Evolutionary conservation across 2,329 filamentous ascomycete genomes (phyloP).

Genomic region (Nothomitra cinnamomea): DNA sequence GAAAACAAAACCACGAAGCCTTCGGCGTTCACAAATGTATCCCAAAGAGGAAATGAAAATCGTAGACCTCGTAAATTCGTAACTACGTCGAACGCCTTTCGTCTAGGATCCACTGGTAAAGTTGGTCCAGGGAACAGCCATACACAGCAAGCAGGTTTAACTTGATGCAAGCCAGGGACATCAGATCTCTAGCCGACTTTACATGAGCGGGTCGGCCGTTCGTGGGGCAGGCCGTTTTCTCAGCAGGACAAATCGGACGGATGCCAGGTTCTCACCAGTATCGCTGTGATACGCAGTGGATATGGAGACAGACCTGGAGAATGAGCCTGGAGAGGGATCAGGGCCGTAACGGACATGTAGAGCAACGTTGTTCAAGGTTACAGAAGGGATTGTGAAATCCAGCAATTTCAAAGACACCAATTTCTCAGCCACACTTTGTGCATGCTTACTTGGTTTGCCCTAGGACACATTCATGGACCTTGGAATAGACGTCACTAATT

Average conservation of each 20-base stretch:
- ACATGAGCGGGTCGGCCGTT: background rate
- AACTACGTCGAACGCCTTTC: background rate
- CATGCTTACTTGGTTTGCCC: background rate
- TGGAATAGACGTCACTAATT: background rate
- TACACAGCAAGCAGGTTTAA: background rate
- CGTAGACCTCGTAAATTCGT: conserved; percentile 3
- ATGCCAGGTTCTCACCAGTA: background rate
- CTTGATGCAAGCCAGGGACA: background rate
- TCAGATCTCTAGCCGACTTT: background rate
- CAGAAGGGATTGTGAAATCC: background rate
- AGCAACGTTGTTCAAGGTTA: background rate
- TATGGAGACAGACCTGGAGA: background rate
- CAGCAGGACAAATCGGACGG: background rate
- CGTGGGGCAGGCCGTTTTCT: background rate
- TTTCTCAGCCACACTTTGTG: background rate
- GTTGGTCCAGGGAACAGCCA: background rate
- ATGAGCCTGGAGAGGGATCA: conserved; percentile 2
- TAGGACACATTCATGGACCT: background rate
- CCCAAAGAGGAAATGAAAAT: conserved; percentile 4
- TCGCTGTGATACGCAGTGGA: background rate
- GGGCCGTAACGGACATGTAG: background rate
- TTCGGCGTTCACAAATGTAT: background rate
- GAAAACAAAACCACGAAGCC: background rate
- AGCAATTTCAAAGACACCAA: background rate
- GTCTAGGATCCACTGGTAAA: background rate